These are phyloP conservation scores for Kwoniella europaea DNA, from an alignment of 768 basidiomycete species.

Conservation along the genomic window DNA sequence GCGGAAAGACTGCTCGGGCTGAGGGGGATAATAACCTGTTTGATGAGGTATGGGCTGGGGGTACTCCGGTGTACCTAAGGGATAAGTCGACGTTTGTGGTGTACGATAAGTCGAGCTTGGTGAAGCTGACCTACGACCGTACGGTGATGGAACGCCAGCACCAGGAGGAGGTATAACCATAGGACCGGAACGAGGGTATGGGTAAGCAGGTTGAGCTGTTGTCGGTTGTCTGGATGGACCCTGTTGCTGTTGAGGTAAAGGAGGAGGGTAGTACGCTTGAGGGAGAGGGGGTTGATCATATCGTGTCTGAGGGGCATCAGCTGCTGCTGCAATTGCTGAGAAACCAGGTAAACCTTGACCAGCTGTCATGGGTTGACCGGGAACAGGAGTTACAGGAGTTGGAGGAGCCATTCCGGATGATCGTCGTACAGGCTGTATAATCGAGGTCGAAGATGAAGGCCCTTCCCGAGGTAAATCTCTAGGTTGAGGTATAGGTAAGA, in stretches of 20 bases:
- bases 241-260: neutral
- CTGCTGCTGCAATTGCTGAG: constrained; percentile 26
- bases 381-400: constrained; percentile 22
- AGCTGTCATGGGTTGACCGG: constrained; percentile 3
- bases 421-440: constrained; percentile 9
- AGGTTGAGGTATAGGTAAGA: constrained; percentile 30
- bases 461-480: constrained; percentile 17
- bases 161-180: constrained; percentile 5
- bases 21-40: constrained; percentile 16
- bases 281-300: constrained; percentile 19
- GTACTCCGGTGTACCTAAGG: constrained; percentile 14
- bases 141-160: neutral
- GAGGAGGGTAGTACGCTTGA: constrained; percentile 24
- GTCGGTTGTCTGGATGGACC: constrained; percentile 8
- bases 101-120: constrained; percentile 24
- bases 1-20: constrained; percentile 15
- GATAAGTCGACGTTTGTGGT: constrained; percentile 20
- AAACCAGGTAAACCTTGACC: constrained; percentile 28
- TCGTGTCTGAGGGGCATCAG: constrained; percentile 23
- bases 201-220: constrained; percentile 12
- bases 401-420: constrained; percentile 23
- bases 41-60: constrained; percentile 8
- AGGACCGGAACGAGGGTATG: constrained; percentile 15
- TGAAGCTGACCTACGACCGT: constrained; percentile 14
- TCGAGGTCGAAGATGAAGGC: neutral